These are phyloP conservation scores for Cladosporium austrohemisphaericum DNA, from an alignment of 2,329 filamentous ascomycete species.

Conservation along the genomic window DNA sequence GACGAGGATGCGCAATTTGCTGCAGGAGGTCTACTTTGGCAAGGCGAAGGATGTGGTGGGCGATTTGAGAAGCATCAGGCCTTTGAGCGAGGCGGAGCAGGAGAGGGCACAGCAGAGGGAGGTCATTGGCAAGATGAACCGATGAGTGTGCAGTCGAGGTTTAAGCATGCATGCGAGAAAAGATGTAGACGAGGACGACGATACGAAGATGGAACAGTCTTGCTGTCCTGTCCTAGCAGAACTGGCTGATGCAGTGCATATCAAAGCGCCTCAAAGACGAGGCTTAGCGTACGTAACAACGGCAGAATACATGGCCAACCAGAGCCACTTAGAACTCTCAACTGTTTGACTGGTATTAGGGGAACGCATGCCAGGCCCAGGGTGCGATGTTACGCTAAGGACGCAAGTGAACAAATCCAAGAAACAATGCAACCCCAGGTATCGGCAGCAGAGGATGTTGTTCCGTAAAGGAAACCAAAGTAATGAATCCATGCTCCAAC, in stretches of 20 bases:
- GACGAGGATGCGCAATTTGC: conserved; percentile 95
- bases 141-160: neutral
- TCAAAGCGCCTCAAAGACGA: neutral
- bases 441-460: neutral
- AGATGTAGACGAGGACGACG: conserved; percentile 4
- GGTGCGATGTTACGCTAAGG: too few relatives aligned
- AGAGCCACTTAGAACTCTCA: too few relatives aligned
- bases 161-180: neutral
- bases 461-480: too few relatives aligned
- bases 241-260: neutral
- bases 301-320: neutral
- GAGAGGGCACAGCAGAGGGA: conserved; percentile 84
- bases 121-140: conserved; percentile 63
- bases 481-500: neutral
- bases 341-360: too few relatives aligned
- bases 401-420: too few relatives aligned
- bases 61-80: conserved; percentile 81
- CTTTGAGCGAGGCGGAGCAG: conserved; percentile 76
- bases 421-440: neutral
- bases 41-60: conserved; percentile 99
- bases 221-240: too few relatives aligned
- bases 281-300: neutral
- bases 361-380: too few relatives aligned
- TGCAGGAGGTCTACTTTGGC: conserved; percentile 99
- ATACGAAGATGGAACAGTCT: neutral